Percentiles rank a stretch among this genome's conserved stretches.
Conservation (phyloP, 2,329 filamentous ascomycete species). For the Diplodia seriata region DNA sequence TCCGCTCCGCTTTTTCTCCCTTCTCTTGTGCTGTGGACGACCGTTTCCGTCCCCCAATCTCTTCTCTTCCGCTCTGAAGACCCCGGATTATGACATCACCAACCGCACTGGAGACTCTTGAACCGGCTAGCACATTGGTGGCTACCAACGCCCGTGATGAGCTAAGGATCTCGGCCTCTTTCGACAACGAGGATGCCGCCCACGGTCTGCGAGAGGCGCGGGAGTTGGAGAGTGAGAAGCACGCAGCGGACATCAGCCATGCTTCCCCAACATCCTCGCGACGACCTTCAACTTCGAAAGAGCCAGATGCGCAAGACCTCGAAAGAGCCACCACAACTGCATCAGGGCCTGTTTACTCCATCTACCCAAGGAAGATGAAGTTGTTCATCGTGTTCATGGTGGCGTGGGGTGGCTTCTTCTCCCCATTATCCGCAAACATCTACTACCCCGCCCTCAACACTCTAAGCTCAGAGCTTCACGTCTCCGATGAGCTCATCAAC, state of each 20-base stretch:
- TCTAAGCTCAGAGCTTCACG: slow-evolving; percentile 44
- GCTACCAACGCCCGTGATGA: background rate
- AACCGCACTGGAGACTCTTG: background rate
- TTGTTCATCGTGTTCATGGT: slow-evolving; percentile 58
- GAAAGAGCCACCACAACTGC: slow-evolving; percentile 35
- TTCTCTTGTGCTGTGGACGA: background rate
- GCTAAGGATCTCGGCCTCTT: background rate
- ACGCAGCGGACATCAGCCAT: slow-evolving; percentile 5
- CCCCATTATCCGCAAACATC: slow-evolving; percentile 52
- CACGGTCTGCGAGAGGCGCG: background rate
- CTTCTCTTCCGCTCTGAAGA: background rate
- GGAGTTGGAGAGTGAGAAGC: background rate
- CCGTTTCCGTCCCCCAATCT: background rate
- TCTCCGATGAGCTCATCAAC: slow-evolving; percentile 43
- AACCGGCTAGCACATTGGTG: background rate
- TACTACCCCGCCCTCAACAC: slow-evolving; percentile 39
- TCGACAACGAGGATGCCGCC: background rate
- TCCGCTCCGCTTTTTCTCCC: background rate
- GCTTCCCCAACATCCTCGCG: slow-evolving; percentile 18
- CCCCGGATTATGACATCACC: slow-evolving; percentile 16
- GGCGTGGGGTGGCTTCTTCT: slow-evolving; percentile 60
- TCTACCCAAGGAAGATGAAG: slow-evolving; percentile 46
- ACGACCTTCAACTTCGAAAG: slow-evolving; percentile 24
- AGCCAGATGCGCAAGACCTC: slow-evolving; percentile 30
- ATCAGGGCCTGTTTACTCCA: slow-evolving; percentile 36